phyloP scores from a whole-genome alignment of 495 filamentous ascomycete species.

The Daldinia decipiens region DNA sequence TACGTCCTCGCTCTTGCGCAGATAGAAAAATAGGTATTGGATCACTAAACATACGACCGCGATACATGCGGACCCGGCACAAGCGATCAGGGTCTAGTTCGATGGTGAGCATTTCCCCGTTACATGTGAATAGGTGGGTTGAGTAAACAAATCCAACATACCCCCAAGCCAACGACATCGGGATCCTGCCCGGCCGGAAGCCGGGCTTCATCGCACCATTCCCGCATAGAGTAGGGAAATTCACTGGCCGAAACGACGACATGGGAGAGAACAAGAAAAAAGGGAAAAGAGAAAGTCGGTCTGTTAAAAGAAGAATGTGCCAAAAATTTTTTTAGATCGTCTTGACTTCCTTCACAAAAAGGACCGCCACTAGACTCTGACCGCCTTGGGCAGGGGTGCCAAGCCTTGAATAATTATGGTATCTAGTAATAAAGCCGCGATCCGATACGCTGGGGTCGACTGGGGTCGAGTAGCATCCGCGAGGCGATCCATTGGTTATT shows the following conservation, averaged over 20 bases:
- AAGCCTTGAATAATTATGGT: constrained; percentile 38
- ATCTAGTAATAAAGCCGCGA: constrained; percentile 34
- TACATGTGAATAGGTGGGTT: constrained; percentile 3
- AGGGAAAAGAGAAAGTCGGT: constrained; percentile 16
- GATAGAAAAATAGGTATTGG: constrained; percentile 42
- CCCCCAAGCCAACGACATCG: constrained; percentile 41
- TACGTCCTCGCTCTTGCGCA: constrained; percentile 23
- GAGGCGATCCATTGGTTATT: constrained; percentile 42
- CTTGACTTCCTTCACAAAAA: constrained; percentile 22
- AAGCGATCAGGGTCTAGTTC: constrained; percentile 40
- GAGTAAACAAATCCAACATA: constrained; percentile 23
- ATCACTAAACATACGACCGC: constrained; percentile 37
- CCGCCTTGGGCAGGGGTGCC: constrained; percentile 38
- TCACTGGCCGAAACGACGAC: constrained; percentile 39
- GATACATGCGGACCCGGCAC: constrained; percentile 40
- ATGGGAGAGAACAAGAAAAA: constrained; percentile 29
- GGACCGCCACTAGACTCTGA: constrained; percentile 38
- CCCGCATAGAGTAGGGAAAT: constrained; percentile 42
- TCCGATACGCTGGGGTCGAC: constrained; percentile 44
- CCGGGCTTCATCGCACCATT: constrained; percentile 42
- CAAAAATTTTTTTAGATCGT: constrained; percentile 14
- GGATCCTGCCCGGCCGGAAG: constrained; percentile 42
- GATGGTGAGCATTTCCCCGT: constrained; percentile 16
- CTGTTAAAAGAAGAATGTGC: constrained; percentile 27
- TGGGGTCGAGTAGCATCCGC: constrained; percentile 33